These are phyloP conservation scores for Penstemon davidsonii DNA, from an alignment of 257 asterid genomes.

Conservation along the genomic window DNA sequence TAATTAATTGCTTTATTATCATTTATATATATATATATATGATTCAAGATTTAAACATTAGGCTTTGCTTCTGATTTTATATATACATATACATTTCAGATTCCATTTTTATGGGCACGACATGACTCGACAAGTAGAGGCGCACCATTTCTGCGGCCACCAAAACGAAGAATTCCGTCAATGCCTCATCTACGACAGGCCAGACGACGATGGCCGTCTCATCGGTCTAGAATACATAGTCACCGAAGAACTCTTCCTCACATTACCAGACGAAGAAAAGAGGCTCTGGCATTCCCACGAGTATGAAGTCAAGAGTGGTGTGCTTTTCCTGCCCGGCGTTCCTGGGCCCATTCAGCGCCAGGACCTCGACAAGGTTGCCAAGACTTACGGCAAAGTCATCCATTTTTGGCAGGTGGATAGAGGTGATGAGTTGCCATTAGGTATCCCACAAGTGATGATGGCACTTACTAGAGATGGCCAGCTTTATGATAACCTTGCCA, in stretches of 20 bases:
- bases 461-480: slow-evolving; percentile 86
- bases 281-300: slow-evolving; percentile 83
- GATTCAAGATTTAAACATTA: too few relatives aligned
- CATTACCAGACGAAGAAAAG: slow-evolving; percentile 82
- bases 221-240: slow-evolving; percentile 78
- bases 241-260: slow-evolving; percentile 56
- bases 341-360: slow-evolving; percentile 71
- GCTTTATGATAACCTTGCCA: slow-evolving; percentile 54
- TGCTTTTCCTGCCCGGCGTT: slow-evolving; percentile 70
- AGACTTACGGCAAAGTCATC: slow-evolving; percentile 70
- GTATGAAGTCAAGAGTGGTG: slow-evolving; percentile 86
- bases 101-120: slow-evolving; percentile 89
- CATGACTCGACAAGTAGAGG: slow-evolving; percentile 92
- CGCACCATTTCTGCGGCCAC: slow-evolving; percentile 88
- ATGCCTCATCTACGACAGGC: slow-evolving; percentile 76
- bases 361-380: slow-evolving; percentile 60
- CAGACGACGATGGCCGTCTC: slow-evolving; percentile 60
- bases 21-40: neutral
- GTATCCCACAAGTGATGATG: slow-evolving; percentile 88
- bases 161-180: slow-evolving; percentile 86
- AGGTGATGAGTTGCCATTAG: slow-evolving; percentile 72
- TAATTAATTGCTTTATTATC: neutral
- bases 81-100: slow-evolving; percentile 27
- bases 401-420: slow-evolving; percentile 94
- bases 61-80: too few relatives aligned